A percentile compares a stretch with the other conserved stretches of the same genome.
Conservation (phyloP, 2,329 filamentous ascomycete genomes). For the Pseudogymnoascus sp. region DNA sequence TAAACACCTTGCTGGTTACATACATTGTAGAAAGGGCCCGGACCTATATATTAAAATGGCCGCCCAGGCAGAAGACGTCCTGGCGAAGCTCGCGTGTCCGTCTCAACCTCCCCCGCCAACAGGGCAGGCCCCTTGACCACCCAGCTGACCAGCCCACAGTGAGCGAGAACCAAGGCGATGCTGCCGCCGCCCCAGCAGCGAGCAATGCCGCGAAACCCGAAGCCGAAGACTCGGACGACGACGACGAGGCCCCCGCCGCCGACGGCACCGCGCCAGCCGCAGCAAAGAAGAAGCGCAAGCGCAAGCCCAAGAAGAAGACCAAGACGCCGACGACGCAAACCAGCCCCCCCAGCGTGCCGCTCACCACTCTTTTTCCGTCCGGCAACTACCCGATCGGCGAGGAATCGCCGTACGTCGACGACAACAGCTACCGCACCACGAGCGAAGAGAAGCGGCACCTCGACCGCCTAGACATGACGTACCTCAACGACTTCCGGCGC, state of each 20-base stretch:
- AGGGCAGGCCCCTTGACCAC: not conserved
- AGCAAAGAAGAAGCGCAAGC: slow-evolving; percentile 68
- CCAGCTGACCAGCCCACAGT: not conserved
- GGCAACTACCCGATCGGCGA: slow-evolving; percentile 68
- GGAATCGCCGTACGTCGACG: slow-evolving; percentile 67
- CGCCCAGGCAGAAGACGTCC: slow-evolving; percentile 2
- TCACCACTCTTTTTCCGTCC: slow-evolving; percentile 66
- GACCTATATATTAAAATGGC: not conserved
- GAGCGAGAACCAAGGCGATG: not conserved
- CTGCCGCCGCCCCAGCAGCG: not conserved
- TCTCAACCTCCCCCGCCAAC: not conserved
- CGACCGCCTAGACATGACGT: slow-evolving; percentile 71
- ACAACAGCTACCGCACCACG: slow-evolving; percentile 72
- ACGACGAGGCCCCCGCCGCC: slow-evolving; percentile 30
- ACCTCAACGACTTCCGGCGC: slow-evolving; percentile 71
- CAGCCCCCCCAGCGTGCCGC: slow-evolving; percentile 64
- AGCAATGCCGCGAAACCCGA: slow-evolving; percentile 10
- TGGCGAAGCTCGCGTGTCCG: slow-evolving; percentile 7
- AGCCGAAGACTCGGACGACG: slow-evolving; percentile 44
- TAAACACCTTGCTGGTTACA: not conserved
- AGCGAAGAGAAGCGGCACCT: slow-evolving; percentile 77
- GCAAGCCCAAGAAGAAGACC: slow-evolving; percentile 69
- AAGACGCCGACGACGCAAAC: slow-evolving; percentile 58
- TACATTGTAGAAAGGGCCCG: not conserved
- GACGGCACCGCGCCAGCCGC: slow-evolving; percentile 32